Evolutionary conservation across 257 asterid species (phyloP).

Genomic region (Salvia splendens): DNA sequence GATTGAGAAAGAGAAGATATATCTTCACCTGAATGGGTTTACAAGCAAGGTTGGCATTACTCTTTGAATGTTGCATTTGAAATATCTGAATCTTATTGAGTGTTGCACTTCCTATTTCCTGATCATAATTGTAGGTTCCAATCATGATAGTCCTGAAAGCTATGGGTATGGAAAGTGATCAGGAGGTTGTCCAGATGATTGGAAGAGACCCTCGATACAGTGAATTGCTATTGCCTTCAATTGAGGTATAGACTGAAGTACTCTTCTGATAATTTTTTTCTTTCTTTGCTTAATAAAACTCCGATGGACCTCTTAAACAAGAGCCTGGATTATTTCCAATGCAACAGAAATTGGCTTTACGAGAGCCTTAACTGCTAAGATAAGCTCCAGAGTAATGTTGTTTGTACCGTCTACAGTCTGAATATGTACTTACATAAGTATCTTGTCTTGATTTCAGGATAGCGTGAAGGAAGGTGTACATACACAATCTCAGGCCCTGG

Average conservation of each 20-base stretch:
- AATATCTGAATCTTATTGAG: slow-evolving; percentile 14
- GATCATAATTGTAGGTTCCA: slow-evolving; percentile 63
- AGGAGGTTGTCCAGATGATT: slow-evolving; percentile 95
- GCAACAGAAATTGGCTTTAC: slow-evolving; percentile 10
- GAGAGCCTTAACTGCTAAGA: slow-evolving; percentile 19
- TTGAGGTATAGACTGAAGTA: slow-evolving; percentile 55
- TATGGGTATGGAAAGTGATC: slow-evolving; percentile 98
- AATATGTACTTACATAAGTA: slow-evolving; percentile 18
- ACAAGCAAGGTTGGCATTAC: slow-evolving; percentile 55
- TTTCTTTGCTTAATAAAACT: slow-evolving; percentile 3
- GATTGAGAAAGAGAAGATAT: slow-evolving; percentile 88
- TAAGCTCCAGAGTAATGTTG: not conserved
- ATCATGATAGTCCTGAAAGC: slow-evolving; percentile 91
- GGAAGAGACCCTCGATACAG: slow-evolving; percentile 96
- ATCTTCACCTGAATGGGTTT: slow-evolving; percentile 68
- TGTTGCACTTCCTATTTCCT: slow-evolving; percentile 6
- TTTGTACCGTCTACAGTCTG: slow-evolving; percentile 16
- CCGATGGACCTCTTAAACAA: slow-evolving; percentile 17
- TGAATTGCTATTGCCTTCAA: slow-evolving; percentile 85
- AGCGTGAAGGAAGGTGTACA: slow-evolving; percentile 63
- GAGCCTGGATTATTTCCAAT: not conserved
- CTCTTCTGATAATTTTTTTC: slow-evolving; percentile 17
- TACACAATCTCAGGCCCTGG: slow-evolving; percentile 75
- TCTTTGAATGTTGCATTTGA: slow-evolving; percentile 1
- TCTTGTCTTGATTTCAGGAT: slow-evolving; percentile 59